Evolutionary conservation across 2,329 filamentous ascomycete genomes (phyloP), one percentile per base, ranked within the genome.

Genomic region (Xylaria sp.): DNA sequence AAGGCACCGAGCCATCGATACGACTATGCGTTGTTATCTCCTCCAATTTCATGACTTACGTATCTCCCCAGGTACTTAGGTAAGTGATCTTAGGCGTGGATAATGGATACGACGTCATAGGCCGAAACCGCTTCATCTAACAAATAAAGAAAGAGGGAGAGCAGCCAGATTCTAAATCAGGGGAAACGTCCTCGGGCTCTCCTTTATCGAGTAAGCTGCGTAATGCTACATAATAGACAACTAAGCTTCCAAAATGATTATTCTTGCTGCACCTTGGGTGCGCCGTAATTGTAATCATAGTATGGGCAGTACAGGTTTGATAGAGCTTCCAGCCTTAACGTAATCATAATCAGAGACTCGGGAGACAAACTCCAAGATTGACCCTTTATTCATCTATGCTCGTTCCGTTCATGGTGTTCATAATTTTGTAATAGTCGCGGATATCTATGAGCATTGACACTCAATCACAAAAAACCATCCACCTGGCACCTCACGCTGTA

Each of bases 321-420:
- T 37, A 23, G 39, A 20, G 5, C 10, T 39, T 15, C 9, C 2
- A 13, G n/a, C 37, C 31, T 9, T 3, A 39, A 37, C n/a, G 10
- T 20, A 23, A n/a, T n/a, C 52, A 23, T 20, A 20, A 37, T 10
- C 1, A 28, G 23, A 52, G 10, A 52, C 9, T 31, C 50, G 15
- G 18, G 34, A 13, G 2, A 23, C 10, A 9, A 9, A 39, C 34
- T 10, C 5, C 28, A 56, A 56, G 10, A 37, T 23, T 18, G 23
- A 39, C 18, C 12, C 31, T 39, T 20, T 23, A 12, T 20, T 23
- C 18, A 10, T 61, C 28, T 41, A 66, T n/a, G 54, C 25, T 54
- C 51, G 23, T 60, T 13, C 41, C 61, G 57, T 57, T n/a, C 41
- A 31, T 61, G 62, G 31, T 62, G 31, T 57, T 64, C 62, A 50